These are phyloP conservation scores for Lasiodiplodia sp. DNA, from an alignment of 2,329 filamentous ascomycete genomes.

Conservation along the genomic window DNA sequence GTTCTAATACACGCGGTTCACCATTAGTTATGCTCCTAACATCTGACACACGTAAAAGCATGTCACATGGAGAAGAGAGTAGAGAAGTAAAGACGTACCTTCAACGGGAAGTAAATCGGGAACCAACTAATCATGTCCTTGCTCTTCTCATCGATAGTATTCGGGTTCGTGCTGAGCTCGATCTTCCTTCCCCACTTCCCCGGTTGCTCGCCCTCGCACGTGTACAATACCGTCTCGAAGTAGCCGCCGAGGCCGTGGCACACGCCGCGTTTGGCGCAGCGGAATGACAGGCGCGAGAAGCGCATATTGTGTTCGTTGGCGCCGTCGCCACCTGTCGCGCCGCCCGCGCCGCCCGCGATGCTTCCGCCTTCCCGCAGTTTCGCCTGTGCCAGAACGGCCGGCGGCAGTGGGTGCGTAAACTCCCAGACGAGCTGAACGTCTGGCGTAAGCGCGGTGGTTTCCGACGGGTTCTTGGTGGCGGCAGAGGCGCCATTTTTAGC, in stretches of 20 bases:
- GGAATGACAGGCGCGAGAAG: conserved; percentile 79
- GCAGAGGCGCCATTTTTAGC: not conserved
- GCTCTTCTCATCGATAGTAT: conserved; percentile 91
- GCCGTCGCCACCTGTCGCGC: conserved; percentile 76
- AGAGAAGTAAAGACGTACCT: conserved; percentile 63
- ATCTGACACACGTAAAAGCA: not conserved
- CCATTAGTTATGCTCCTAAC: not conserved
- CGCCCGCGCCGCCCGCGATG: conserved; percentile 72
- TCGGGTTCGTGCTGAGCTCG: conserved; percentile 90
- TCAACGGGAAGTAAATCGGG: conserved; percentile 95
- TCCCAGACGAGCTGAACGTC: conserved; percentile 80
- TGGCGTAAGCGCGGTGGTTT: conserved; percentile 38
- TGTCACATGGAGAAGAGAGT: not conserved
- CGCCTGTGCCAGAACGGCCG: conserved; percentile 62
- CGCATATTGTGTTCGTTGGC: conserved; percentile 91
- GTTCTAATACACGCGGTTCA: conserved; percentile 59
- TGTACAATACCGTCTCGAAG: conserved; percentile 95
- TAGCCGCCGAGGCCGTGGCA: conserved; percentile 93
- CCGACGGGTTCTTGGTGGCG: not conserved
- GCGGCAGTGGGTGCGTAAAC: conserved; percentile 77
- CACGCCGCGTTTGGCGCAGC: conserved; percentile 78
- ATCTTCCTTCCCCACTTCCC: conserved; percentile 61
- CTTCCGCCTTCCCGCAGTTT: conserved; percentile 68
- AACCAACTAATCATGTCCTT: conserved; percentile 99
- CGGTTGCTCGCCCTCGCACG: conserved; percentile 50